Conservation (phyloP, 2,329 filamentous ascomycete genomes). For the Arthrobotrys conoides region DNA sequence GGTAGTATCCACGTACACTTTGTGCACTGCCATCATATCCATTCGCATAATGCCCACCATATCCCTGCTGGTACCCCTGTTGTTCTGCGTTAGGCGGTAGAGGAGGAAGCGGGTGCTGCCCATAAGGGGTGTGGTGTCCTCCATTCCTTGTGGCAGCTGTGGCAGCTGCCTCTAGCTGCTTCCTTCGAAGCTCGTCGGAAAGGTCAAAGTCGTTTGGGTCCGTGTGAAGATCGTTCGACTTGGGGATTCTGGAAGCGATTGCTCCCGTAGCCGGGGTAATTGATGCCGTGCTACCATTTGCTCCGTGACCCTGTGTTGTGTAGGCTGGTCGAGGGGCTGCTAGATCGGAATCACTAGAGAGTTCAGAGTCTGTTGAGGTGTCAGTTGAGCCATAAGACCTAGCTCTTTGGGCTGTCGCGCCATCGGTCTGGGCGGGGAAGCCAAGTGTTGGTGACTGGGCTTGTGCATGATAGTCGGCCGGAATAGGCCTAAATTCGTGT, state of each 20-base stretch:
- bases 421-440: slow-evolving; percentile 16
- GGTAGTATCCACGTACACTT: slow-evolving; percentile 61
- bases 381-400: slow-evolving; percentile 40
- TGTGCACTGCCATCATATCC: slow-evolving; percentile 56
- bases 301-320: slow-evolving; percentile 40
- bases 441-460: slow-evolving; percentile 54
- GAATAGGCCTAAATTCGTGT: slow-evolving; percentile 37
- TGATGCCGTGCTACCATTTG: slow-evolving; percentile 22
- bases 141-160: slow-evolving; percentile 36
- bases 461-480: slow-evolving; percentile 42
- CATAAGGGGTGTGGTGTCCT: slow-evolving; percentile 23
- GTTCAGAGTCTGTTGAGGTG: slow-evolving; percentile 45
- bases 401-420: slow-evolving; percentile 30
- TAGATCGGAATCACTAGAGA: slow-evolving; percentile 43
- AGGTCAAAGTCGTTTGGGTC: slow-evolving; percentile 49
- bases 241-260: slow-evolving; percentile 43
- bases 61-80: slow-evolving; percentile 39
- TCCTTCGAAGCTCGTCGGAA: slow-evolving; percentile 43
- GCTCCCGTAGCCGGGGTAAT: slow-evolving; percentile 50
- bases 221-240: slow-evolving; percentile 43
- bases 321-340: slow-evolving; percentile 33
- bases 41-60: slow-evolving; percentile 37
- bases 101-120: slow-evolving; percentile 36
- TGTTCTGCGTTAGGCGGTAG: slow-evolving; percentile 33
- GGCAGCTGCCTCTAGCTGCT: slow-evolving; percentile 43